These are phyloP conservation scores for Crithidia bombi DNA, from an alignment of 208 protist genomes.

Conservation along the genomic window DNA sequence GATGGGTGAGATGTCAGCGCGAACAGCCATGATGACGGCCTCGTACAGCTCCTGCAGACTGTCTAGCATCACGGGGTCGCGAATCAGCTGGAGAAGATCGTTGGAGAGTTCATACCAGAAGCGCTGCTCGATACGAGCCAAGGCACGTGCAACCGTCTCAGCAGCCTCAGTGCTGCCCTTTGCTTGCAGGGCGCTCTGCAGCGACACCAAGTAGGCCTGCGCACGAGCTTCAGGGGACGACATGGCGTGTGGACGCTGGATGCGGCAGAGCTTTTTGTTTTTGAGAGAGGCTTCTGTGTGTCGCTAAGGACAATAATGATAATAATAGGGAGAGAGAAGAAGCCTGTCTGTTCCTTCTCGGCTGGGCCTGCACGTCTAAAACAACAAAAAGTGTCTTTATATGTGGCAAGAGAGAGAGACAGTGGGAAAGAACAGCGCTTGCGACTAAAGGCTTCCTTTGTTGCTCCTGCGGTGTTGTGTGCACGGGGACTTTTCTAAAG, in stretches of 20 bases:
- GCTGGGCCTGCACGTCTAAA: too few relatives aligned
- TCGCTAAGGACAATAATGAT: too few relatives aligned
- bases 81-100: conserved; percentile 64
- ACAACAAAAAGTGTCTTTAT: not conserved
- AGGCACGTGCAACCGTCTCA: conserved; percentile 40
- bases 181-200: conserved; percentile 43
- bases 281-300: conserved; percentile 1
- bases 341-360: too few relatives aligned
- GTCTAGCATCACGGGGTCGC: conserved; percentile 63
- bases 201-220: conserved; percentile 47
- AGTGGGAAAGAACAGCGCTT: not conserved
- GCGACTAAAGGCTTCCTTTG: not conserved
- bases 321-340: too few relatives aligned
- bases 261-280: too few relatives aligned
- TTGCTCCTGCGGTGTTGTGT: too few relatives aligned
- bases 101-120: conserved; percentile 86
- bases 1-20: conserved; percentile 84
- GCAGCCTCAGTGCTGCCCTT: conserved; percentile 44
- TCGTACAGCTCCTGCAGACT: conserved; percentile 78
- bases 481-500: too few relatives aligned
- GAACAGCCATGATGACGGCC: conserved; percentile 61
- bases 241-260: conserved; percentile 29
- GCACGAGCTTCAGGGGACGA: conserved; percentile 43
- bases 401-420: not conserved
- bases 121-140: conserved; percentile 44